phyloP scores from a whole-genome alignment of 2,329 filamentous ascomycete species.

The Neonectria coccinea region DNA sequence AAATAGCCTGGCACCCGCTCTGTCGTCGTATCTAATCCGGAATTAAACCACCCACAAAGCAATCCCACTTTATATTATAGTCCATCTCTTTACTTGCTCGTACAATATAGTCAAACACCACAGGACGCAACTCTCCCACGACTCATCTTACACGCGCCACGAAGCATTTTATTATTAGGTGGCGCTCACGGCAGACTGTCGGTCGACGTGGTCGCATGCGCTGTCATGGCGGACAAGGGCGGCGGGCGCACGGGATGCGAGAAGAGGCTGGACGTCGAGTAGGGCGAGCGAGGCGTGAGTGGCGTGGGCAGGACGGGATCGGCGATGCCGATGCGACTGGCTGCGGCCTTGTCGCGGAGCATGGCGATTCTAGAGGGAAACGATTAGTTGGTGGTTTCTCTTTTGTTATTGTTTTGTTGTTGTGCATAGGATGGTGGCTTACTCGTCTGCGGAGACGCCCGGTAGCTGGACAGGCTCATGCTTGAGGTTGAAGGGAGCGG shows the following conservation, averaged over 20 bases:
- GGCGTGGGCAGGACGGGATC: constrained; percentile 44
- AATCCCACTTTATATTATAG: background rate
- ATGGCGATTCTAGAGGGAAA: constrained; percentile 55
- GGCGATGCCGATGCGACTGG: constrained; percentile 60
- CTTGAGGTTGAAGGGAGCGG: constrained; percentile 69
- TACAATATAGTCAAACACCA: background rate
- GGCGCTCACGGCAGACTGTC: constrained; percentile 38
- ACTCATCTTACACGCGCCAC: constrained; percentile 4
- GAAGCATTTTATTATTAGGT: background rate
- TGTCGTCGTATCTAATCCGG: background rate
- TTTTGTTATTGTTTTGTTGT: background rate
- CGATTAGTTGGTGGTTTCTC: constrained; percentile 1
- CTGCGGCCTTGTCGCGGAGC: constrained; percentile 65
- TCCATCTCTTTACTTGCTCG: background rate
- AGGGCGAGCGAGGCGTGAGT: constrained; percentile 39
- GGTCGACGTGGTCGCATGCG: constrained; percentile 40
- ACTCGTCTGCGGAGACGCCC: constrained; percentile 70
- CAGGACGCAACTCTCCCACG: background rate
- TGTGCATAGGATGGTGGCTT: constrained; percentile 47
- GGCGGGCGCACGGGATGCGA: constrained; percentile 39
- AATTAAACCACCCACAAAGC: background rate
- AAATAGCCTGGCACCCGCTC: constrained; percentile 3
- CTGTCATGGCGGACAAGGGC: constrained; percentile 36
- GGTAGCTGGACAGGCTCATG: constrained; percentile 65
- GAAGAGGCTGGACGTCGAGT: constrained; percentile 43